These are phyloP conservation scores for Metarhizium brunneum DNA, from an alignment of 2,329 filamentous ascomycete genomes.

Conservation along the genomic window DNA sequence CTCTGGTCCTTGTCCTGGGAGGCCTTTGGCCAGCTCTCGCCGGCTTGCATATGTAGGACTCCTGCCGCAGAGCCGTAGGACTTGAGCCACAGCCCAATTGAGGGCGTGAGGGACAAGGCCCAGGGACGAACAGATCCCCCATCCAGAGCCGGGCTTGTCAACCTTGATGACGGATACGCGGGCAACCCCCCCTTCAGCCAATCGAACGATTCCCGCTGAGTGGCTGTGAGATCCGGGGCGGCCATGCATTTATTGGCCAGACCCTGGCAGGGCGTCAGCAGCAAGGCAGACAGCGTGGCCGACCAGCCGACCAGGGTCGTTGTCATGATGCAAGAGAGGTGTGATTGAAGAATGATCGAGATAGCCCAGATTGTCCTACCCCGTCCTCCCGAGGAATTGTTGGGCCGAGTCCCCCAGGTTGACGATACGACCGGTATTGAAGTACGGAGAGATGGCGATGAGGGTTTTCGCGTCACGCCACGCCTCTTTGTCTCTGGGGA, in stretches of 20 bases:
- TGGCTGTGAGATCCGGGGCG: slow-evolving; percentile 1
- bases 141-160: neutral
- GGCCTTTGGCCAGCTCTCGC: neutral
- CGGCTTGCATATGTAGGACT: slow-evolving; percentile 1
- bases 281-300: no score
- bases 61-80: slow-evolving; percentile 1
- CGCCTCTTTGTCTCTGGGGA: no score
- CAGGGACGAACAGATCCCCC: neutral
- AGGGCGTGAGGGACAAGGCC: neutral
- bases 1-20: neutral
- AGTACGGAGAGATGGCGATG: no score
- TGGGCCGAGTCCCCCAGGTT: no score
- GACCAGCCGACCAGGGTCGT: no score
- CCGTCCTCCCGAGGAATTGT: no score
- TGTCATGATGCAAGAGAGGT: no score
- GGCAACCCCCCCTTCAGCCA: neutral
- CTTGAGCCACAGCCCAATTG: neutral
- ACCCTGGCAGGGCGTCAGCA: neutral
- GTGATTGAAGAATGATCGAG: no score
- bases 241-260: neutral
- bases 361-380: no score
- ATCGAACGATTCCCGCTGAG: neutral
- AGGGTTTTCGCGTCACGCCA: no score
- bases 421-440: no score
- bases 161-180: neutral